Base-by-base conservation (phyloP, 2,329 filamentous ascomycete species). In the Nigrograna mackinnonii region DNA sequence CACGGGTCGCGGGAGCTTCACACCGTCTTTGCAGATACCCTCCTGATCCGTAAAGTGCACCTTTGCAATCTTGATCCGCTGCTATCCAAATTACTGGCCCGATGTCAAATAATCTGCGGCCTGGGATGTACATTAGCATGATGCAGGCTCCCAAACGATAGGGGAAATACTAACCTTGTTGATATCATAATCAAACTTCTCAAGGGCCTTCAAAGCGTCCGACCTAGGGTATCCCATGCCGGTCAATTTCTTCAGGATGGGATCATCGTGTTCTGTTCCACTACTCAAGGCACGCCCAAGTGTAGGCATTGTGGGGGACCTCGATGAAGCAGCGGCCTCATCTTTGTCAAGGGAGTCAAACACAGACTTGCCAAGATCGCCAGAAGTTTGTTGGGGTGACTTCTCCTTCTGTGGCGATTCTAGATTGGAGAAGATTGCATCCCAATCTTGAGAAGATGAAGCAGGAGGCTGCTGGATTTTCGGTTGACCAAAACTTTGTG, bases 121-220 rank as follows among this genome's bases (percentile, higher is more conserved):
- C 66, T 68, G 39, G 12, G 4, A 13, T 37, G 20, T 49, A 46
- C 57, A 2, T 36, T 36, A 36, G 16, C 22, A 36, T 20, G 16
- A 17, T 11, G 12, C 24, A 28, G 24, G 6, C 22, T 11, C 34
- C 11, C 11, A 6, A 12, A 21, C 11, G 12, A 17, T 11, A 20
- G 34, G 19, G 18, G 12, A 3, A 36, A 13, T 14, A 22, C 34
- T 48, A 73, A 96, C 92, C 82, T 89, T 90, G 71, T 96, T 91
- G 65, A 96, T 79, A 68, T 96, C 94, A 71, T 97, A 96, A 72
- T 97, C 91, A 66, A 88, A 96, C 68, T 92, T 91, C 76, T 97
- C 92, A 64, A 97, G 73, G 18, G 94, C 92, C 37, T 78, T 77
- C 24, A 96, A 73, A 13, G 90, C 87, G 37, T 89, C 84, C 6